phyloP scores from a whole-genome alignment of 768 basidiomycete genomes.

The Macrolepiota fuliginosa region DNA sequence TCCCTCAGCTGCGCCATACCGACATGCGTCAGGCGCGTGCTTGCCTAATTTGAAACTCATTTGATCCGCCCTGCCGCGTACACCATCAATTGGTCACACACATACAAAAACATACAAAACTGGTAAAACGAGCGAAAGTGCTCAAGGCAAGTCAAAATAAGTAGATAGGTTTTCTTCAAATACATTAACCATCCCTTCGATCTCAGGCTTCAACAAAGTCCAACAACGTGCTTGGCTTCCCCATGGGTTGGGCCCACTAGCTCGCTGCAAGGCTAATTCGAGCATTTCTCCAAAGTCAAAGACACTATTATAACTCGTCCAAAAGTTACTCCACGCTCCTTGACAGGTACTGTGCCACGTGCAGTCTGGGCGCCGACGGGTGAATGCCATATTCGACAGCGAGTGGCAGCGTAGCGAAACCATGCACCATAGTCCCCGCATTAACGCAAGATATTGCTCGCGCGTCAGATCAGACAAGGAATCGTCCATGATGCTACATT shows the following conservation, averaged over 20 bases:
- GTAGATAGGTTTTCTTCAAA: neutral
- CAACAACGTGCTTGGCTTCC: neutral
- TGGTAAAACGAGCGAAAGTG: neutral
- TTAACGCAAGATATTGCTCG: neutral
- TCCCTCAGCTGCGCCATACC: neutral
- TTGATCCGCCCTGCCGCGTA: constrained; percentile 10
- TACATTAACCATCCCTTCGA: neutral
- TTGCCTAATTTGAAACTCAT: neutral
- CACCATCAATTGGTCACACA: too few relatives aligned
- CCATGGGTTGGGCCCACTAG: neutral
- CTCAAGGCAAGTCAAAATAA: neutral
- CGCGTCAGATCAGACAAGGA: neutral
- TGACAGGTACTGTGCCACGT: neutral
- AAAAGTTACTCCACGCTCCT: neutral
- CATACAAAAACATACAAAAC: too few relatives aligned
- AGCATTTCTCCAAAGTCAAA: neutral
- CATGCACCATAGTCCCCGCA: constrained; percentile 2
- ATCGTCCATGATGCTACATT: neutral
- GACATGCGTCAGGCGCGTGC: constrained; percentile 9
- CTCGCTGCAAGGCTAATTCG: neutral
- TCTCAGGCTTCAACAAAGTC: neutral
- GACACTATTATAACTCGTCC: neutral
- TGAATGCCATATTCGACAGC: neutral
- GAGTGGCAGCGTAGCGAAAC: neutral
- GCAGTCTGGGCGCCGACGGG: neutral